Evolutionary conservation across 169 alveolate genomes (phyloP).

Genomic region (Pseudocohnilembus persalinus): DNA sequence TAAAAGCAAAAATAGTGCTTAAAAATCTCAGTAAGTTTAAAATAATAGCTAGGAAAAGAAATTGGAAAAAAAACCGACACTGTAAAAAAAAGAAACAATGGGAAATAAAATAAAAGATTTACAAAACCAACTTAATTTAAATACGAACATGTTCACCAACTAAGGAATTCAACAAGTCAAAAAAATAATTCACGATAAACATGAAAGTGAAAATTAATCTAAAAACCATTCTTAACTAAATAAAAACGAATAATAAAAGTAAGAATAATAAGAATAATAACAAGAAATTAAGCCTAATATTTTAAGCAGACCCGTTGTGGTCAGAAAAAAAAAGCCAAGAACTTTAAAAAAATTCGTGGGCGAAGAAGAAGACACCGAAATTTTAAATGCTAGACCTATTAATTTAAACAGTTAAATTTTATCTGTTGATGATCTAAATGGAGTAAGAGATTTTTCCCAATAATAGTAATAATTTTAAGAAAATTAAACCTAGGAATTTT

Average conservation of each 20-base stretch:
- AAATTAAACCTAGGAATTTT: too few species aligned
- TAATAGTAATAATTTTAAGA: neutral
- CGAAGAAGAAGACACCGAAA: neutral
- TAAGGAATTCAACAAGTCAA: neutral
- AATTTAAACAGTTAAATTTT: neutral
- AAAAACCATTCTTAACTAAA: neutral
- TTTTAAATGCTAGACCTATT: neutral
- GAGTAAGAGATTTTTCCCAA: neutral
- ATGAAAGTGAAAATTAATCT: neutral
- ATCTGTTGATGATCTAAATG: neutral
- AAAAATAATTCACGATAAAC: neutral
- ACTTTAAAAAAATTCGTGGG: neutral
- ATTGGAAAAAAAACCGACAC: neutral
- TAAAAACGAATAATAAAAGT: neutral
- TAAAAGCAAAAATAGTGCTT: neutral
- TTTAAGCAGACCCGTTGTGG: slow-evolving; percentile 9
- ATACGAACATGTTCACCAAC: too few species aligned
- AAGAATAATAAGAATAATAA: too few species aligned
- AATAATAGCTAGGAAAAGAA: neutral
- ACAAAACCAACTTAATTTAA: neutral
- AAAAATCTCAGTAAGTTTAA: neutral
- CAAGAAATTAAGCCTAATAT: neutral
- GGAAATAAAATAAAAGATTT: neutral
- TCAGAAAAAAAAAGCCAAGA: slow-evolving; percentile 15
- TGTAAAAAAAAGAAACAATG: neutral